phyloP scores from a whole-genome alignment of 176 grass and related monocot species.

The Hyparrhenia diplandra region DNA sequence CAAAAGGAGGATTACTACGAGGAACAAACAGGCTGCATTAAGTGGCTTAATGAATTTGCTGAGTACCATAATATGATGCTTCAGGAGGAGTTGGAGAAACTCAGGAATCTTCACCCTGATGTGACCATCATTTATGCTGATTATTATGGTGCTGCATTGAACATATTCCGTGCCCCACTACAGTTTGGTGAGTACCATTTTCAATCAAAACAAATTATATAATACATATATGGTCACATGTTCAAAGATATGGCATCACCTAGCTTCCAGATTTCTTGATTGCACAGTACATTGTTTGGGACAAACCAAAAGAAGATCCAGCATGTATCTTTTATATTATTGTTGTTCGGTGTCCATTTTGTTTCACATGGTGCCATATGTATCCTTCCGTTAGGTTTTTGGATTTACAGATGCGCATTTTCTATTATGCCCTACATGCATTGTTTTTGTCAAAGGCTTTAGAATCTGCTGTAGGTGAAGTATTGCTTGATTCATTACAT shows the following conservation, averaged over 20 bases:
- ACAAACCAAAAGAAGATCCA: not conserved
- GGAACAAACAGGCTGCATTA: conserved; percentile 68
- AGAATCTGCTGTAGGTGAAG: not conserved
- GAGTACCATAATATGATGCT: conserved; percentile 65
- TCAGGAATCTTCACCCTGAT: conserved; percentile 58
- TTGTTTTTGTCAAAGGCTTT: not conserved
- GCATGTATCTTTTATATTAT: not conserved
- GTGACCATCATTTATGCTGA: conserved; percentile 77
- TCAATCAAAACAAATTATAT: not conserved
- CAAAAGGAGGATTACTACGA: conserved; percentile 68
- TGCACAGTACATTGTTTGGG: not conserved
- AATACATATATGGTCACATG: not conserved
- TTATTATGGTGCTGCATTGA: conserved; percentile 75
- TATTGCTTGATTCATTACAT: not conserved
- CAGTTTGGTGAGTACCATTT: conserved; percentile 67
- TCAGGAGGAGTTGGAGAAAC: conserved; percentile 50
- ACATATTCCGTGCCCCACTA: conserved; percentile 60
- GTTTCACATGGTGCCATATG: not conserved
- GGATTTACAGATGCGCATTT: not conserved
- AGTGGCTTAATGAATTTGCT: conserved; percentile 75
- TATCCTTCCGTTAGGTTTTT: not conserved
- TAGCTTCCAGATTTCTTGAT: not conserved
- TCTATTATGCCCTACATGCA: not conserved
- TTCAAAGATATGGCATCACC: not conserved
- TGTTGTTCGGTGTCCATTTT: not conserved